These are phyloP conservation scores for Mangifera indica DNA, from an alignment of 345 rosid genomes.

Conservation along the genomic window DNA sequence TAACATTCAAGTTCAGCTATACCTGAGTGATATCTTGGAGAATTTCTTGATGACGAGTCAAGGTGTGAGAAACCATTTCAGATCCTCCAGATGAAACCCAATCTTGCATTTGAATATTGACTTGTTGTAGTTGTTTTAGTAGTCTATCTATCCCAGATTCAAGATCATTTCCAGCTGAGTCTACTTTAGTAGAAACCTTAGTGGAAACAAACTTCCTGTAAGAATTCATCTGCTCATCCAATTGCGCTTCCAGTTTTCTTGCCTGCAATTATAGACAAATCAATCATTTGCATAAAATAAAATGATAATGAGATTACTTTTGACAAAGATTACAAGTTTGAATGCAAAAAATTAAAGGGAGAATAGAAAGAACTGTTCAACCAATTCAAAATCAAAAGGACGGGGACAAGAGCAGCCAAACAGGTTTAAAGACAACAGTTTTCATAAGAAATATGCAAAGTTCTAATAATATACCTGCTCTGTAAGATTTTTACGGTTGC, in stretches of 20 bases:
- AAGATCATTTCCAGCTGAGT: slow-evolving; percentile 62
- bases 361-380: not conserved
- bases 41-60: slow-evolving; percentile 95
- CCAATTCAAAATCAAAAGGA: not conserved
- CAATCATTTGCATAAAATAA: not conserved
- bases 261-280: slow-evolving; percentile 53
- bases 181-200: slow-evolving; percentile 59
- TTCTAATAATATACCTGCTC: not conserved
- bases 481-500: not conserved
- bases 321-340: not conserved
- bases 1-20: slow-evolving; percentile 3
- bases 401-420: not conserved
- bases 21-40: slow-evolving; percentile 93
- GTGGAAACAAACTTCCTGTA: slow-evolving; percentile 79
- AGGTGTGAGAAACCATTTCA: slow-evolving; percentile 97
- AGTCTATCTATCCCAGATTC: slow-evolving; percentile 73
- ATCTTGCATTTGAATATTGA: slow-evolving; percentile 85
- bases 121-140: slow-evolving; percentile 76
- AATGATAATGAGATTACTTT: not conserved
- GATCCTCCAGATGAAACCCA: slow-evolving; percentile 98
- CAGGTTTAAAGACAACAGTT: not conserved
- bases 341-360: not conserved
- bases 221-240: slow-evolving; percentile 94
- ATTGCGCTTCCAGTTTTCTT: slow-evolving; percentile 91
- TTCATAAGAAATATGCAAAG: not conserved